Base-by-base conservation (phyloP, 768 basidiomycete genomes). In the Termitomyces sp. region DNA sequence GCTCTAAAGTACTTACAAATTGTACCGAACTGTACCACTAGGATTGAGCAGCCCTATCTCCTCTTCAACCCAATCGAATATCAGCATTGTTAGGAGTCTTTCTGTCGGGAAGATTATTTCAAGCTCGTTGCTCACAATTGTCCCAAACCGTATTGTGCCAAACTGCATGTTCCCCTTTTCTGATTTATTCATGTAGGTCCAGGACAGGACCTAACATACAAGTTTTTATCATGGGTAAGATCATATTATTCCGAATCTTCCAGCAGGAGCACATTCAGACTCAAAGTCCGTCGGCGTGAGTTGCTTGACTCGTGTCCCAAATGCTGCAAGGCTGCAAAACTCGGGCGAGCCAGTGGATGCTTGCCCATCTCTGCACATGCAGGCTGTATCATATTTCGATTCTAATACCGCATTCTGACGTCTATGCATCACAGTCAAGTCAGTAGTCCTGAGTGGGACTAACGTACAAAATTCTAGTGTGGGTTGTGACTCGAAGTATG, bases 401-500 rank as follows among this genome's bases (percentile, higher is more conserved):
- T 88, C 69, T 88, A 84, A 63, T 90, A 88, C 24, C 88, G 79
- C 78, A 88, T 82, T n/a, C 89, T 81, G 45, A 91, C 73, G 62
- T 78, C 85, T 86, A 57, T 40, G 14, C 3, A 43, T 0, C 17
- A 45, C 21, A 24, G 14, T 34, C 24, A 38, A 2, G 15, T 43
- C 21, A 11, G 19, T 28, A 47, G n/a, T 40, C 32, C 1, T 9
- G 1, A 11, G 15, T 17, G 26, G 12, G 22, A 11, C 12, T 30
- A 45, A 56, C 76, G 3, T 64, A 81, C 81, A 82, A 53, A 79
- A 70, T 54, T 80, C 76, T 38, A 72, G 62, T 6, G 60, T n/a
- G 6, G 61, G 56, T 19, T 63, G 62, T 48, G 64, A 41, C 46
- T 55, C n/a, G n/a, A n/a, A n/a, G n/a, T n/a, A n/a, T n/a, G n/a